A percentile compares a stretch with the other conserved stretches of the same genome.
Conservation (phyloP, 306 rosid species). For the Cotoneaster glaucophyllus region DNA sequence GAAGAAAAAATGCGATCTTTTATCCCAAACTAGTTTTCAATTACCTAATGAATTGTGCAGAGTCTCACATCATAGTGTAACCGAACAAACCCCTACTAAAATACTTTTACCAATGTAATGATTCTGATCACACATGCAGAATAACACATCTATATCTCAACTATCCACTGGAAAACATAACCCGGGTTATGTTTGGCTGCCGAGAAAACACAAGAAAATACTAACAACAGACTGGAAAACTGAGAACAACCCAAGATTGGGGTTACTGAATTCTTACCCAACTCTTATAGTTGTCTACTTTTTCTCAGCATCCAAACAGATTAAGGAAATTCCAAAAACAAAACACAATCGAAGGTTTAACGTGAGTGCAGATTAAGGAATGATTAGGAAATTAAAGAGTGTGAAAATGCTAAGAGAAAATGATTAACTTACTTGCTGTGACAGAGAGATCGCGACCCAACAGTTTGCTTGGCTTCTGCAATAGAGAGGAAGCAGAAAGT, state of each 20-base stretch:
- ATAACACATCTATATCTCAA: not conserved
- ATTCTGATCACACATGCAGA: not conserved
- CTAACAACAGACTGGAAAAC: not conserved
- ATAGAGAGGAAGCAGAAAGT: not conserved
- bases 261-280: no score
- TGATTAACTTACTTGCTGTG: not conserved
- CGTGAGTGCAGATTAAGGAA: not conserved
- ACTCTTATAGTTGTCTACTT: not conserved
- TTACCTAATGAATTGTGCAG: not conserved
- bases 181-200: not conserved
- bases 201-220: not conserved
- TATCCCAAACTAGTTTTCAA: not conserved
- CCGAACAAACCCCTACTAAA: not conserved
- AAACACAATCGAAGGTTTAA: not conserved
- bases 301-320: constrained; percentile 7
- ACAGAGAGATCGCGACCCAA: not conserved
- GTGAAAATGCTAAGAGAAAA: not conserved
- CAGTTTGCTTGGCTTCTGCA: not conserved
- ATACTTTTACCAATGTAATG: not conserved
- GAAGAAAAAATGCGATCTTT: not conserved
- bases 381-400: not conserved
- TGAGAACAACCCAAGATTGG: not conserved
- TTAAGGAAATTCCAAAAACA: not conserved
- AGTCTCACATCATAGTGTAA: not conserved
- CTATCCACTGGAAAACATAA: not conserved